phyloP scores from a whole-genome alignment of 371 early-diverging fungal genomes.

The Umbelopsis sp. region DNA sequence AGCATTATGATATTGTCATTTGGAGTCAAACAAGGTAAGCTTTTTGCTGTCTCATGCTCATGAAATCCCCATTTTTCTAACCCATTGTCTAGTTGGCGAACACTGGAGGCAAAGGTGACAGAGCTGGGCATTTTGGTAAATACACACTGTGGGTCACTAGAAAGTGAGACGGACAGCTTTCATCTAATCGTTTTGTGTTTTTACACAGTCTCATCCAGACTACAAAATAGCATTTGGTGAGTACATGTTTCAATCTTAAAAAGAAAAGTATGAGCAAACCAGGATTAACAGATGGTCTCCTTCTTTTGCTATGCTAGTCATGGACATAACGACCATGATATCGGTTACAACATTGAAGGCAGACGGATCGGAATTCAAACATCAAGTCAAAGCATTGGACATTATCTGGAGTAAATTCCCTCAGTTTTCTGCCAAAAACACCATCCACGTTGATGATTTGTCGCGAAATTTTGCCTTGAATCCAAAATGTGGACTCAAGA shows the following conservation, averaged over 20 bases:
- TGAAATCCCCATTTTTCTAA: neutral
- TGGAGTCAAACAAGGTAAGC: slow-evolving; percentile 62
- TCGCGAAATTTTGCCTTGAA: slow-evolving; percentile 59
- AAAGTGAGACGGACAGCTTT: neutral
- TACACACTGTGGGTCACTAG: neutral
- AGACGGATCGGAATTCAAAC: slow-evolving; percentile 50
- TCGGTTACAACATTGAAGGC: slow-evolving; percentile 44
- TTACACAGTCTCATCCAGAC: slow-evolving; percentile 40
- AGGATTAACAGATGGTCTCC: too few species aligned
- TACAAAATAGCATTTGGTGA: slow-evolving; percentile 56
- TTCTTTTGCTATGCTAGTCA: slow-evolving; percentile 25
- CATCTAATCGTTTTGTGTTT: neutral
- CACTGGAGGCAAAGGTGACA: slow-evolving; percentile 66
- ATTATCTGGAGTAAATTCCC: slow-evolving; percentile 64
- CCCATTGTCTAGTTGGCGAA: slow-evolving; percentile 44
- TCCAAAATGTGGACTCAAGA: slow-evolving; percentile 58
- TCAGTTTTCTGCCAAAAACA: slow-evolving; percentile 45
- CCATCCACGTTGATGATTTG: slow-evolving; percentile 66
- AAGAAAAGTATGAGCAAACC: too few species aligned
- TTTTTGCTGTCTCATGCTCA: neutral
- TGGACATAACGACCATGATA: slow-evolving; percentile 66
- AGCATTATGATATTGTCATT: slow-evolving; percentile 64
- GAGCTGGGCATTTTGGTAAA: slow-evolving; percentile 55
- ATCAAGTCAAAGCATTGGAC: slow-evolving; percentile 66
- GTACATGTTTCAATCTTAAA: neutral